Evolutionary conservation across 129 eudicot species (phyloP).

Genomic region (Calendula officinalis): DNA sequence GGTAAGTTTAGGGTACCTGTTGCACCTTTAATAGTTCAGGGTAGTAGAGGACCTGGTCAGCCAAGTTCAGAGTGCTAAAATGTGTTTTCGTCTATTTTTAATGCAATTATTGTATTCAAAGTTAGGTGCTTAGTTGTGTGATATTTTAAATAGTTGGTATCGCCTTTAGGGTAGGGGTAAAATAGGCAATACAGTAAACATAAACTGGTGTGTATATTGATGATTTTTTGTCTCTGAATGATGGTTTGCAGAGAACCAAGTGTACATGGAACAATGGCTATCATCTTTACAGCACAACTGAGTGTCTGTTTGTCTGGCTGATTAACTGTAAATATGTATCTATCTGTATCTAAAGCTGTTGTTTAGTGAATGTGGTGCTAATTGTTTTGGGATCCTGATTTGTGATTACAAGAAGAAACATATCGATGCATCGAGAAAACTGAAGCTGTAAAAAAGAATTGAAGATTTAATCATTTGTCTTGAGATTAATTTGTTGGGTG

Average conservation of each 20-base stretch:
- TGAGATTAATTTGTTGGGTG: slow-evolving; percentile 34
- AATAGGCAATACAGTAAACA: no score
- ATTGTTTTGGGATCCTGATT: slow-evolving; percentile 21
- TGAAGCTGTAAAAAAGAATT: slow-evolving; percentile 21
- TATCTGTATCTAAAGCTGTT: slow-evolving; percentile 30
- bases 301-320: slow-evolving; percentile 12
- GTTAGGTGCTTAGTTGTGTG: no score
- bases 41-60: no score
- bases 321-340: slow-evolving; percentile 43
- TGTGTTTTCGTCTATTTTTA: no score
- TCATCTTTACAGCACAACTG: slow-evolving; percentile 32
- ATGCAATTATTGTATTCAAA: no score
- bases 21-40: no score
- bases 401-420: slow-evolving; percentile 23
- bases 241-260: slow-evolving; percentile 31
- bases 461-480: slow-evolving; percentile 11
- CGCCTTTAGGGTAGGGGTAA: no score
- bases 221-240: not conserved
- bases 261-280: slow-evolving; percentile 43
- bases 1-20: no score
- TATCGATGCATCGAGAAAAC: slow-evolving; percentile 20
- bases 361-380: slow-evolving; percentile 16
- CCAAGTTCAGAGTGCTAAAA: no score
- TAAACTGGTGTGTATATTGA: no score
- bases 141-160: no score